These are phyloP conservation scores for Petasospora rhodanensis DNA, from an alignment of 1,139 yeast genomes.

Conservation along the genomic window DNA sequence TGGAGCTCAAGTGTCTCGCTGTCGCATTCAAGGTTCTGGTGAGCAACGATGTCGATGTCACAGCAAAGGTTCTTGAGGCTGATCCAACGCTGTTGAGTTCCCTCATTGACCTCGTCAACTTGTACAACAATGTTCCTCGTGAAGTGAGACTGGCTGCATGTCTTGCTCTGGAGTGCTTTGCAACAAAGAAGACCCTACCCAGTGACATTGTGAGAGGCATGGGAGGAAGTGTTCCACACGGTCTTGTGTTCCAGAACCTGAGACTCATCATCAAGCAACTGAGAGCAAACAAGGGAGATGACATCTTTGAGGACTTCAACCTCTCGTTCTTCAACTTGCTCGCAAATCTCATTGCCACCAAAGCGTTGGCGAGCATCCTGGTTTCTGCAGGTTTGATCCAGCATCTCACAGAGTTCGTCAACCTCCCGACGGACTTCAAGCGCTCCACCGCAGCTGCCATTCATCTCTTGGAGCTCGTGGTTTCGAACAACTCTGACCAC, in stretches of 20 bases:
- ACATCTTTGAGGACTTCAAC: constrained; percentile 44
- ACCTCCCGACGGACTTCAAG: constrained; percentile 43
- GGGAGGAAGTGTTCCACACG: constrained; percentile 90
- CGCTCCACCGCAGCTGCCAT: constrained; percentile 64
- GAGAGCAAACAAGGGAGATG: constrained; percentile 28
- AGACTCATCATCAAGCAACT: constrained; percentile 52
- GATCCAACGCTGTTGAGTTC: constrained; percentile 74
- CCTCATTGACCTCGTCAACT: constrained; percentile 64
- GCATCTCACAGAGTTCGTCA: constrained; percentile 59
- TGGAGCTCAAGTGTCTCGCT: constrained; percentile 63
- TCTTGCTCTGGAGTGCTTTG: constrained; percentile 66
- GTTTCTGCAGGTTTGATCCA: constrained; percentile 70
- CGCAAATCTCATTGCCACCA: constrained; percentile 53
- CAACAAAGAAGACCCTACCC: constrained; percentile 67
- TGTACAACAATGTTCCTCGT: constrained; percentile 46
- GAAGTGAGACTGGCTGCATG: constrained; percentile 57
- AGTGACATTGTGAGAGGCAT: constrained; percentile 75
- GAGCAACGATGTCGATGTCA: constrained; percentile 42
- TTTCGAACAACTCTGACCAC: constrained; percentile 38
- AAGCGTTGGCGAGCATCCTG: constrained; percentile 43
- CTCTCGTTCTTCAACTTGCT: constrained; percentile 53
- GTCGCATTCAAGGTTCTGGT: constrained; percentile 59
- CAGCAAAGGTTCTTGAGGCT: constrained; percentile 62
- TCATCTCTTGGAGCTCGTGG: constrained; percentile 50
- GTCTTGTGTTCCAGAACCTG: constrained; percentile 68